Conservation (phyloP, 2,329 filamentous ascomycete genomes). For the Alternaria postmessia region DNA sequence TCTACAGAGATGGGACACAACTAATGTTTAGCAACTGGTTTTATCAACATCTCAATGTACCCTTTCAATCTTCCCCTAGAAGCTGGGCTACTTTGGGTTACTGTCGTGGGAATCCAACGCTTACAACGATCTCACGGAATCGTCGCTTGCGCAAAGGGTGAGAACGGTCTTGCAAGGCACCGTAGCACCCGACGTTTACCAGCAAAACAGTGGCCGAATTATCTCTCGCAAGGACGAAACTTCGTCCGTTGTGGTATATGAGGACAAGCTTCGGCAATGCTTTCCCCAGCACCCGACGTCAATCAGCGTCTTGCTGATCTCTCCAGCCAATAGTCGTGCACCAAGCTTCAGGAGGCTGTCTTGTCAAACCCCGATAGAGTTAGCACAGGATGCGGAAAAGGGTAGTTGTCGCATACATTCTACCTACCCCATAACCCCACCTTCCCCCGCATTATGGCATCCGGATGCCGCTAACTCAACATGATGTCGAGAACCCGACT, state of each 20-base stretch:
- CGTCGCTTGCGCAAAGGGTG: too few species aligned
- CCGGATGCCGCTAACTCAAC: constrained; percentile 10
- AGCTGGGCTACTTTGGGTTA: too few species aligned
- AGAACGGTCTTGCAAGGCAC: too few species aligned
- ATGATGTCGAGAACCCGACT: not conserved
- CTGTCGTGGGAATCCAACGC: too few species aligned
- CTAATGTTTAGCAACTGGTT: too few species aligned
- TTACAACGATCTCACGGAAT: too few species aligned
- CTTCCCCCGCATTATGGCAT: constrained; percentile 36
- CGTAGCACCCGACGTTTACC: accelerated
- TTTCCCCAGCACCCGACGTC: not conserved
- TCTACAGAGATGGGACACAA: too few species aligned
- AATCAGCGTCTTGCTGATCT: not conserved
- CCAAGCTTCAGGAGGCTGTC: not conserved
- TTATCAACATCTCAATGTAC: too few species aligned
- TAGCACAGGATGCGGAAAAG: constrained; percentile 6
- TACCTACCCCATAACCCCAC: constrained; percentile 26
- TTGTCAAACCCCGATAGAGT: constrained; percentile 14
- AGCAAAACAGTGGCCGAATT: not conserved
- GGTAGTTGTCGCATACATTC: not conserved
- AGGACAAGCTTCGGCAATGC: constrained; percentile 26
- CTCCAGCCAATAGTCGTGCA: constrained; percentile 4
- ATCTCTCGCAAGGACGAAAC: not conserved
- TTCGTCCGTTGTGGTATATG: constrained; percentile 1
- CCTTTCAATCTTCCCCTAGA: too few species aligned